Conservation (phyloP, 106 monocot species). For the Allium cepa region DNA sequence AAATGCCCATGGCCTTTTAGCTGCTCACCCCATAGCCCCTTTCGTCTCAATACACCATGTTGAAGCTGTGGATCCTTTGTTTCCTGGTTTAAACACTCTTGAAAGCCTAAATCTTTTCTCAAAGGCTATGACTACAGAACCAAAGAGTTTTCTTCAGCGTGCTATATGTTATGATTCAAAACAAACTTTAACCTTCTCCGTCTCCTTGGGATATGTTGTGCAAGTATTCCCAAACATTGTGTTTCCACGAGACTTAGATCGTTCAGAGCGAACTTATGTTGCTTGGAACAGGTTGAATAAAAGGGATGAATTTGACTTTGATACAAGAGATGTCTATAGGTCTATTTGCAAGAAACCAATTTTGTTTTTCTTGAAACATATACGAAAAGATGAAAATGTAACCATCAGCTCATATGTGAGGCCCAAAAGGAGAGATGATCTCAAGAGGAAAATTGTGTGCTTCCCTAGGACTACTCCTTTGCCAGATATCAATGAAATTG, state of each 20-base stretch:
- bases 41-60: conserved; percentile 86
- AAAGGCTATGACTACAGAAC: conserved; percentile 53
- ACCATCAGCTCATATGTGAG: conserved; percentile 47
- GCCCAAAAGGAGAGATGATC: conserved; percentile 29
- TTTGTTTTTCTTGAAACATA: conserved; percentile 62
- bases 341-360: conserved; percentile 78
- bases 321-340: conserved; percentile 55
- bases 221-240: conserved; percentile 69
- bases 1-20: conserved; percentile 67
- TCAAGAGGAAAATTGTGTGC: conserved; percentile 77
- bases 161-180: conserved; percentile 60
- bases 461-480: conserved; percentile 67
- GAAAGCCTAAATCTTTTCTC: conserved; percentile 69
- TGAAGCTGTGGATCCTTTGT: conserved; percentile 74
- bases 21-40: conserved; percentile 78
- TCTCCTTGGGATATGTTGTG: conserved; percentile 84
- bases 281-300: conserved; percentile 56
- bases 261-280: conserved; percentile 65
- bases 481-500: conserved; percentile 45
- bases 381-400: conserved; percentile 47
- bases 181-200: conserved; percentile 47
- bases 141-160: conserved; percentile 68
- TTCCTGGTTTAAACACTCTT: conserved; percentile 63
- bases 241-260: conserved; percentile 76
- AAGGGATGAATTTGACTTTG: conserved; percentile 78